Percentiles rank a stretch among this genome's conserved stretches.
These are phyloP conservation scores for Erythrophleum fordii DNA, from an alignment of 306 rosid species.

Conservation along the genomic window DNA sequence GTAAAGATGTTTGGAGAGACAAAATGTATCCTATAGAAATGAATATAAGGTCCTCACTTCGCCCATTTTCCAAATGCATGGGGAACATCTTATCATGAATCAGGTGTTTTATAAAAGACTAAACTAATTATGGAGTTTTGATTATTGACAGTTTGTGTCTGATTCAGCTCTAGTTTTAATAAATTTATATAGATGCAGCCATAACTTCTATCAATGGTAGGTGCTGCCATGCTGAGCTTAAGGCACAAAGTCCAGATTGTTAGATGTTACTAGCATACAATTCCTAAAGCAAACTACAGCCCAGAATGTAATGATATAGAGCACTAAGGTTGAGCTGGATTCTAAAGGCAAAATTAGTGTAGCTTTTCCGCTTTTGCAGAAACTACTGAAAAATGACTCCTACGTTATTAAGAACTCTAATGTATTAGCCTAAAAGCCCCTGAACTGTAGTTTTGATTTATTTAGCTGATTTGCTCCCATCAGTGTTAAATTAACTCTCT, in stretches of 20 bases:
- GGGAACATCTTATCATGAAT: conserved; percentile 1
- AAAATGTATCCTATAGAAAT: conserved; percentile 12
- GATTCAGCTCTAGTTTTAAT: conserved; percentile 4
- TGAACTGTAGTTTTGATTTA: conserved; percentile 1
- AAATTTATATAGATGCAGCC: conserved; percentile 7
- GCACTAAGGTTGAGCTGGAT: conserved; percentile 7
- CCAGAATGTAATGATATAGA: conserved; percentile 3
- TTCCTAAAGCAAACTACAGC: conserved; percentile 4
- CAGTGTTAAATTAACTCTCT: neutral
- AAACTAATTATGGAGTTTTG: neutral
- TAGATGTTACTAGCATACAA: neutral
- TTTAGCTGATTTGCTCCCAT: neutral
- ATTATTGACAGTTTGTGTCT: conserved; percentile 1
- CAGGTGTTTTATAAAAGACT: neutral
- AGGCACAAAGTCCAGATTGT: neutral
- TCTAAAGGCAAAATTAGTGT: neutral
- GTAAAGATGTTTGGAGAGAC: conserved; percentile 20
- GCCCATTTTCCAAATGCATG: conserved; percentile 18
- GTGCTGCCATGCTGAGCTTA: neutral
- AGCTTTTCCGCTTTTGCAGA: conserved; percentile 29
- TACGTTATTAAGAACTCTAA: neutral
- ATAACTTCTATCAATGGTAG: neutral
- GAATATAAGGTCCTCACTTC: neutral
- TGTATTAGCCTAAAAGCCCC: neutral
- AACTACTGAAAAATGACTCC: conserved; percentile 15